Evolutionary conservation across 768 basidiomycete genomes (phyloP), one percentile per base, ranked within the genome.

Genomic region (Trametes gibbosa): DNA sequence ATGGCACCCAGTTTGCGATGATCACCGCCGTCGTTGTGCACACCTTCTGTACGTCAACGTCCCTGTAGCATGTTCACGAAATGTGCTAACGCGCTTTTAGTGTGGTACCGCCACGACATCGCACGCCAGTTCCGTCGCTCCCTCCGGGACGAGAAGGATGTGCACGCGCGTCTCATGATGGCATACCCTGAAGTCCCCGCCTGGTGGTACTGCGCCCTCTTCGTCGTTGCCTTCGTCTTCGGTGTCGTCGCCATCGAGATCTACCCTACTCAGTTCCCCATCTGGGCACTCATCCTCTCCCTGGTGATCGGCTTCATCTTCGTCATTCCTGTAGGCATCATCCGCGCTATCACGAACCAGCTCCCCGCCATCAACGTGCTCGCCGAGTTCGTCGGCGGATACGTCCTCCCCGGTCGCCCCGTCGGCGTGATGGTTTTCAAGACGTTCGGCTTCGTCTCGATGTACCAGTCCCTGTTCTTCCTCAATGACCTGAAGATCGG

Each of bases 261-360:
- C 59, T 87, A 79, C 75, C 83, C 87, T 0, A 93, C 92, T 1
- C 78, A 81, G 39, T 79, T 96, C 43, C 93, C 93, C 13, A 81
- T 92, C 46, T 95, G 92, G 91, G 91, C 75, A 2, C 65, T 65
- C 60, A 29, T 73, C 52, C 10, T 76, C 17, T 58, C 78, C 0
- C 76, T 84, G 32, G 66, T 85, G 59, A 49, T 91, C 54, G 82
- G 80, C n/a, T 66, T 87, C 58, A 35, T 80, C 57, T 59, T 90
- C 58, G 59, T 82, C 63, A 67, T 90, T 49, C 94, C 94, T 5
- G 73, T 86, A 49, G 85, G 89, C 63, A 90, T 95, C 82, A 80
- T 94, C 51, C 86, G 89, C 65, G 91, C 92, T 29, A 89, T 94
- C 69, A 92, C 93, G 61, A 95, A 95, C 70, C 92, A 95, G 71